phyloP scores from a whole-genome alignment of 1,284 basidiomycete species.

The Schizophyllum amplum region DNA sequence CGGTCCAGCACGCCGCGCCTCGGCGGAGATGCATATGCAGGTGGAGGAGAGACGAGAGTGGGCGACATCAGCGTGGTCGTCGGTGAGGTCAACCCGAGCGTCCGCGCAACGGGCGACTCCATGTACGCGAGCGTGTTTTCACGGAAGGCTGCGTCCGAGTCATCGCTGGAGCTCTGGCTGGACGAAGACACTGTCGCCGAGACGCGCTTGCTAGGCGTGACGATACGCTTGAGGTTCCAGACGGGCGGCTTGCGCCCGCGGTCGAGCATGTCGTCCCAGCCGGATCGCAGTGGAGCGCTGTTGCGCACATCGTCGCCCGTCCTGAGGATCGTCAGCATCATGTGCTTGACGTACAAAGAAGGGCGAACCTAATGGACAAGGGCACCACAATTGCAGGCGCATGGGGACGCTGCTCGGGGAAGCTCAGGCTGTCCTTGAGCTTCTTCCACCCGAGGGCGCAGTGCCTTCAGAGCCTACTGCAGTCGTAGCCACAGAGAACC shows the following conservation, averaged over 20 bases:
- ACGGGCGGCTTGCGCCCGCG: conserved; percentile 18
- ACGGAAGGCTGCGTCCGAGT: conserved; percentile 33
- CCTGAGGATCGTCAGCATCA: conserved; percentile 7
- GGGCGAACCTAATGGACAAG: conserved; percentile 1
- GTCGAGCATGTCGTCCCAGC: conserved; percentile 45
- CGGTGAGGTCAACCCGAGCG: too few relatives aligned
- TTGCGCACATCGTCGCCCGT: conserved; percentile 16
- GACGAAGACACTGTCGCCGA: conserved; percentile 18
- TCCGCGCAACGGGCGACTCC: conserved; percentile 29
- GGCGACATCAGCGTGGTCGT: too few relatives aligned
- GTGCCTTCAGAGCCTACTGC: background rate
- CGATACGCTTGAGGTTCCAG: conserved; percentile 16
- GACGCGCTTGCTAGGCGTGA: conserved; percentile 16
- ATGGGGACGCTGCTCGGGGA: background rate
- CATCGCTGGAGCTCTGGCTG: conserved; percentile 19
- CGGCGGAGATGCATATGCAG: conserved; percentile 12
- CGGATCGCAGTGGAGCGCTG: conserved; percentile 35
- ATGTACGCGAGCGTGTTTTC: conserved; percentile 40
- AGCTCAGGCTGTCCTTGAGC: background rate
- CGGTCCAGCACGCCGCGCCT: background rate
- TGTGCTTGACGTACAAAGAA: too few relatives aligned
- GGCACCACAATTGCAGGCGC: conserved; percentile 1
- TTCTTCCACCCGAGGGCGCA: background rate
- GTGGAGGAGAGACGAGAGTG: conserved; percentile 16
- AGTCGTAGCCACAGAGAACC: background rate